These are phyloP conservation scores for Ogataea henricii DNA, from an alignment of 805 yeast species.

Conservation along the genomic window DNA sequence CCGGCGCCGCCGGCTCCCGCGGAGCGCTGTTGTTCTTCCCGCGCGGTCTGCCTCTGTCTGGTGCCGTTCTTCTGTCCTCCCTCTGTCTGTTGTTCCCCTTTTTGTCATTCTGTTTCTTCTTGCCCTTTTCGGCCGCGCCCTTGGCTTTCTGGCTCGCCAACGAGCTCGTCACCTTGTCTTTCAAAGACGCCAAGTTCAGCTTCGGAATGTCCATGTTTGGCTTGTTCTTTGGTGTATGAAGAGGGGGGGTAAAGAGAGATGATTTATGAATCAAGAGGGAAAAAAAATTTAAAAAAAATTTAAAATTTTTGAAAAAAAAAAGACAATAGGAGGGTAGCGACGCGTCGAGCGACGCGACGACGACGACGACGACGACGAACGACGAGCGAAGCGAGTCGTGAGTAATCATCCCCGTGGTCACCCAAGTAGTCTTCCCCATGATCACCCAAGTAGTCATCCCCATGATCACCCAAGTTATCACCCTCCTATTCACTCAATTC, in stretches of 20 bases:
- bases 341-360: too few species aligned
- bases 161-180: conserved; percentile 62
- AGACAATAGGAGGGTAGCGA: too few species aligned
- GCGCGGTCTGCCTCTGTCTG: not conserved
- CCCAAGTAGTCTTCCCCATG: too few species aligned
- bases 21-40: not conserved
- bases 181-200: conserved; percentile 57
- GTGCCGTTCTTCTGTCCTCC: conserved; percentile 13
- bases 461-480: too few species aligned
- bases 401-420: too few species aligned
- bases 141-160: conserved; percentile 34
- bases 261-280: too few species aligned
- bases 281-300: not conserved
- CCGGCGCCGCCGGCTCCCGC: conserved; percentile 6
- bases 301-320: not conserved
- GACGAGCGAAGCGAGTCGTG: too few species aligned
- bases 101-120: conserved; percentile 9
- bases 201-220: conserved; percentile 45
- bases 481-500: too few species aligned
- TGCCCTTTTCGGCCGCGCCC: conserved; percentile 14
- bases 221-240: too few species aligned
- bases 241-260: too few species aligned
- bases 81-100: conserved; percentile 6
- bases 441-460: too few species aligned
- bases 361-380: too few species aligned